Evolutionary conservation across 331 rosid genomes (phyloP).

Genomic region (Erythrophleum ivorense): DNA sequence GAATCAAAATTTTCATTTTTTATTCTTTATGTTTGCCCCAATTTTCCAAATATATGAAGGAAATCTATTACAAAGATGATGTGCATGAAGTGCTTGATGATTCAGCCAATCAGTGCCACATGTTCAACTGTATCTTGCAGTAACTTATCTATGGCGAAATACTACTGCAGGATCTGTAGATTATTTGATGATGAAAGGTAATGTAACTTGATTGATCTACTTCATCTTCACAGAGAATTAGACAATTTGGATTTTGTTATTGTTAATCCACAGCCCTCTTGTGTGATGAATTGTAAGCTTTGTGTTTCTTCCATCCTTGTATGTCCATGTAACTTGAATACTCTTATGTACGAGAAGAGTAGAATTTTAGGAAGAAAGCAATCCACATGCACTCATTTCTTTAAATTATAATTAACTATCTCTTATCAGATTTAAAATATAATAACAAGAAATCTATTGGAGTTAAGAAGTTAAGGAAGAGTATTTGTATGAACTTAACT

Average conservation of each 20-base stretch:
- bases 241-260: neutral
- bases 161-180: constrained; percentile 88
- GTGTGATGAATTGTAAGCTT: neutral
- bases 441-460: neutral
- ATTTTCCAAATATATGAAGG: constrained; percentile 53
- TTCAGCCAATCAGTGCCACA: constrained; percentile 74
- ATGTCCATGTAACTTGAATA: neutral
- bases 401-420: neutral
- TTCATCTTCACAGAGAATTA: neutral
- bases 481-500: too few species aligned
- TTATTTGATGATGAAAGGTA: constrained; percentile 67
- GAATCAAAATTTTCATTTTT: constrained; percentile 26
- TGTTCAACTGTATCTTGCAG: constrained; percentile 77
- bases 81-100: constrained; percentile 91
- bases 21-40: constrained; percentile 32
- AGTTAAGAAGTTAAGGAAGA: too few species aligned
- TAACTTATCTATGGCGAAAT: constrained; percentile 81
- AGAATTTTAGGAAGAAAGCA: neutral
- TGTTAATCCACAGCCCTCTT: neutral
- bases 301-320: neutral
- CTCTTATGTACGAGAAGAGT: neutral
- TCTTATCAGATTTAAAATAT: neutral
- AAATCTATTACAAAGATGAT: constrained; percentile 83
- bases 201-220: constrained; percentile 20
- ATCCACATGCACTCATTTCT: neutral